Evolutionary conservation across 129 eudicot species (phyloP), one percentile per base, ranked within the genome.

Genomic region (Lactuca sativa): DNA sequence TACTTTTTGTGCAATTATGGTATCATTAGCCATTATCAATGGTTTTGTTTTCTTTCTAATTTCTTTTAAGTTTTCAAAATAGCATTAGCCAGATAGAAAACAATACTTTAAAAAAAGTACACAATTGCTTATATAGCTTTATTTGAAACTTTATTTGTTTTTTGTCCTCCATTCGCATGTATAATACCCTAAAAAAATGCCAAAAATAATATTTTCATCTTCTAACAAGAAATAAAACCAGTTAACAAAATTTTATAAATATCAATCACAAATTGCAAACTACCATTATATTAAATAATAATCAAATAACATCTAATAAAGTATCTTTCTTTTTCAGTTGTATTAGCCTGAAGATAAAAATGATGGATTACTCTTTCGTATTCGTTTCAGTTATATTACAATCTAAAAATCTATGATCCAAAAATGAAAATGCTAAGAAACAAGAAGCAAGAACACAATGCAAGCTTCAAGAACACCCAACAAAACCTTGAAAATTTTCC

Each of bases 361-460:
- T 21, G 37, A 41, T 31, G 58, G n/a, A 31, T 72, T 48, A 33
- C 40, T 31, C 56, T 15, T 70, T 47, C 15, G 40, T 32, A 5
- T 18, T 40, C 37, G 17, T 66, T 59, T 48, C 56, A 31, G 3
- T 71, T 71, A 71, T 59, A 37, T 59, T 59, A 75, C 69, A 38
- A 12, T 60, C 70, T 76, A 76, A 30, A 59, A 11, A 8, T 51
- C 48, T 53, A 40, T 16, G 21, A 30, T 10, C 36, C 36, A 37
- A 41, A 25, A 13, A 9, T 31, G 36, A 2, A 70, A 62, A 34
- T 6, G 21, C 86, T 82, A 89, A 17, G 84, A 84, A 8, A 86
- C 86, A 7, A 82, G 80, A 73, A 92, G 87, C 82, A 92, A 78
- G 72, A 85, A 74, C 71, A 88, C 89, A 48, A 87, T 60, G 64